These are phyloP conservation scores for Physcia stellaris DNA, from an alignment of 495 filamentous ascomycete genomes.

Conservation along the genomic window DNA sequence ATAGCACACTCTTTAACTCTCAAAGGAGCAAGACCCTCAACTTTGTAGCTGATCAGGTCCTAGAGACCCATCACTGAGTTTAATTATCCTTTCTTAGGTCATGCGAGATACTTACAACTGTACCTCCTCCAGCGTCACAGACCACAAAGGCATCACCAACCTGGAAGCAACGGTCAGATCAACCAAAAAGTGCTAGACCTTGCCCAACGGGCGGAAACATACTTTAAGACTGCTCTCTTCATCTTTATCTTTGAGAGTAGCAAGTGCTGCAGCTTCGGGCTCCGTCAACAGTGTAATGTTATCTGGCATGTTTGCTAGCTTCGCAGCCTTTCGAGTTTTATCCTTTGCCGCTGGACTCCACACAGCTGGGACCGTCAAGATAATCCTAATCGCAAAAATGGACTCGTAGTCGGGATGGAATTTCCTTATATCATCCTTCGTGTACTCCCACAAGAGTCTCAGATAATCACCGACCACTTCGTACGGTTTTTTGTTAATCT, in stretches of 20 bases:
- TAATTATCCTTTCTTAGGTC: not conserved
- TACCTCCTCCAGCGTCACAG: slow-evolving; percentile 47
- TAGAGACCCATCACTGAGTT: slow-evolving; percentile 38
- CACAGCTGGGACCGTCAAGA: slow-evolving; percentile 41
- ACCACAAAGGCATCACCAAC: slow-evolving; percentile 34
- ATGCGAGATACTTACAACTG: slow-evolving; percentile 24
- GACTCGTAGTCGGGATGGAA: slow-evolving; percentile 18
- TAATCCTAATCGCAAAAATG: slow-evolving; percentile 18
- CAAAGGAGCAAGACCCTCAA: slow-evolving; percentile 4
- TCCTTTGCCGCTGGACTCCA: slow-evolving; percentile 41
- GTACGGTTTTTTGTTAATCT: slow-evolving; percentile 21
- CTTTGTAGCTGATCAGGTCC: slow-evolving; percentile 18
- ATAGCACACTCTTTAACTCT: slow-evolving; percentile 10
- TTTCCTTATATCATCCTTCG: slow-evolving; percentile 26
- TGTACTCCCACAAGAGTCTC: slow-evolving; percentile 9
- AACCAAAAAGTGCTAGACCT: not conserved
- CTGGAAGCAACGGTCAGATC: slow-evolving; percentile 12
- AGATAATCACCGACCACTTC: slow-evolving; percentile 27
- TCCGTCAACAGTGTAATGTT: slow-evolving; percentile 40
- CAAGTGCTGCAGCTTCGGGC: slow-evolving; percentile 47
- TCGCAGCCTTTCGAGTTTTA: slow-evolving; percentile 29
- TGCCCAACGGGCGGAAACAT: not conserved
- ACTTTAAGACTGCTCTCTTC: slow-evolving; percentile 8
- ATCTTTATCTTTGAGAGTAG: slow-evolving; percentile 27
- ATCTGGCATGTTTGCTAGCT: slow-evolving; percentile 34